These are phyloP conservation scores for Fragilariopsis cylindrus DNA, from an alignment of 108 stramenopile species.

Conservation along the genomic window DNA sequence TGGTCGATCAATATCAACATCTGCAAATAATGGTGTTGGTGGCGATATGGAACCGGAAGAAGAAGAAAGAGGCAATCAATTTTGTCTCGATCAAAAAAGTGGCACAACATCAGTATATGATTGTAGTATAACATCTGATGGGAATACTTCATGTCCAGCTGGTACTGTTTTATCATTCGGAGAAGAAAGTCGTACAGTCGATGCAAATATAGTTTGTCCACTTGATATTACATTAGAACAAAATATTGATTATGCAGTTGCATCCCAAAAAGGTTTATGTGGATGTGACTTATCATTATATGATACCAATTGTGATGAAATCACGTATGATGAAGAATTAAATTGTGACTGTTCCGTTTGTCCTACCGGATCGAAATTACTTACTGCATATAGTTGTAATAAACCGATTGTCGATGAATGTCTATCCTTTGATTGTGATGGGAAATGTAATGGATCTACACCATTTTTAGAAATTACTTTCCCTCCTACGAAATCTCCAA, in stretches of 20 bases:
- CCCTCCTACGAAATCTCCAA: too few relatives aligned
- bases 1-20: conserved; percentile 11
- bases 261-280: conserved; percentile 10
- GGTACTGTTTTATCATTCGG: not conserved
- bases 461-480: not conserved
- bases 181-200: not conserved
- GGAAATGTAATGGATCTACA: conserved; percentile 17
- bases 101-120: not conserved
- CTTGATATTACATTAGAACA: not conserved
- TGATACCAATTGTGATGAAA: conserved; percentile 4
- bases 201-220: conserved; percentile 8
- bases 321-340: not conserved
- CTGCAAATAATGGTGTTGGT: not conserved
- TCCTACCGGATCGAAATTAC: not conserved
- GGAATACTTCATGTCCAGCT: not conserved
- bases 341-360: conserved; percentile 15
- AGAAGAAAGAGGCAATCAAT: not conserved
- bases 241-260: not conserved
- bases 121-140: not conserved
- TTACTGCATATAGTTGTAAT: conserved; percentile 7
- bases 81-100: not conserved
- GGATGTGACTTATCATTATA: not conserved
- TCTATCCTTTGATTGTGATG: conserved; percentile 19
- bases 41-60: not conserved
- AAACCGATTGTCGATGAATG: conserved; percentile 7